Evolutionary conservation across 345 rosid genomes (phyloP), one percentile per base, ranked within the genome.

Genomic region (Euclidium syriacum): DNA sequence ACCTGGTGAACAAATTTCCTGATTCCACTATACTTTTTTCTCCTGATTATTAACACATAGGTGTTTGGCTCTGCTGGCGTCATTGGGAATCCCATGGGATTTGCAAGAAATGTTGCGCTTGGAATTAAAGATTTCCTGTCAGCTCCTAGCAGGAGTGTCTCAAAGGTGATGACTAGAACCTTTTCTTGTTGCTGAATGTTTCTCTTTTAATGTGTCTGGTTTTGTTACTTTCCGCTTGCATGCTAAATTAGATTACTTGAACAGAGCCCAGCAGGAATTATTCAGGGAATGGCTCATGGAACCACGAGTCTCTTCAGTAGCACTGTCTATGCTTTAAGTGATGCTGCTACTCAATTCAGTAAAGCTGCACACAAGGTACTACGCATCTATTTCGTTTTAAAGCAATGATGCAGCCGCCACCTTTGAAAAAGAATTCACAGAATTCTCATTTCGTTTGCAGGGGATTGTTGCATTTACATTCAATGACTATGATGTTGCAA

Each of bases 11-110:
- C 17, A 41, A 29, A 41, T 30, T 36, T 25, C 70, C 46, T 11
- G 22, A 55, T 9, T 54, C 58, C 9, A 30, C 10, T 14, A 40
- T 41, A 41, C 44, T 32, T 48, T 55, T 48, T 30, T 36, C 67
- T 63, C 36, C 57, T 70, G 38, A 25, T 58, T 52, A 24, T 56
- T 64, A 54, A 73, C 58, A 41, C 67, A 55, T 75, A 92, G 98
- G 89, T 92, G 50, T 81, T 92, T 64, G 98, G 95, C 56, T 92
- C 98, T 74, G 96, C 98, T 76, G 96, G 98, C 43, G 91, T 88
- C 51, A 92, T 92, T 35, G 98, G 98, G 51, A 92, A 92, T 79
- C 98, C 98, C 26, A 76, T 92, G 82, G 98, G 96, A 52, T 89
- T 92, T 75, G 96, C 89, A 11, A 80, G 98, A 81, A 92, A 82